A percentile compares a stretch with the other conserved stretches of the same genome.
Conservation (phyloP, 1,284 basidiomycete species). For the Trametes hirsuta region DNA sequence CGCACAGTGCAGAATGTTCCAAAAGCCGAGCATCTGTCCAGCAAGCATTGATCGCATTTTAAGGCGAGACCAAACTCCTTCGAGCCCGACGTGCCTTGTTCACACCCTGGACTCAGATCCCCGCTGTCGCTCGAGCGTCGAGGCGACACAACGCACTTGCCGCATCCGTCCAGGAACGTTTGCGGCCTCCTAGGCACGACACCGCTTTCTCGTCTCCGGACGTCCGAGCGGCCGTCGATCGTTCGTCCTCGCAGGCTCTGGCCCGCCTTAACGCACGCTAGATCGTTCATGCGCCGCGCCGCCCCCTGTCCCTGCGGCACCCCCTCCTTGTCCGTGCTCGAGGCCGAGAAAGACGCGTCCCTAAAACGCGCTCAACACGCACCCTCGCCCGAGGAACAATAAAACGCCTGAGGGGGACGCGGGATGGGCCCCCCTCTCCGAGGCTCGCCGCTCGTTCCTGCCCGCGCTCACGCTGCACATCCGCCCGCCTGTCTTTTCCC, state of each 20-base stretch:
- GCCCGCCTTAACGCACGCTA: constrained; percentile 1
- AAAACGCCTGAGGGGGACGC: neutral
- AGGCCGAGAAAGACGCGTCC: neutral
- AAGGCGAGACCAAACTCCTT: too few relatives aligned
- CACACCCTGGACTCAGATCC: neutral
- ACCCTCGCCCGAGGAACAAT: neutral
- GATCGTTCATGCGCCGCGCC: constrained; percentile 2
- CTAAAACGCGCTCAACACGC: neutral
- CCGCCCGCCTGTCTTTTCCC: neutral
- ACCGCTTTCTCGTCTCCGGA: neutral
- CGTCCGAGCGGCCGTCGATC: neutral
- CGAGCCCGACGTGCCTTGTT: too few relatives aligned
- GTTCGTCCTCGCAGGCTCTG: neutral
- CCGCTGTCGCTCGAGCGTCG: neutral
- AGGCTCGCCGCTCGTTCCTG: neutral
- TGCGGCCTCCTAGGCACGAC: neutral
- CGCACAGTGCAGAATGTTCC: too few relatives aligned
- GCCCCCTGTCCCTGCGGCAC: neutral
- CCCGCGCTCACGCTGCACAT: too few relatives aligned
- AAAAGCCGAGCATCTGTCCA: too few relatives aligned
- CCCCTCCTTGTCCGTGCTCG: neutral
- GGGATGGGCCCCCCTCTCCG: neutral
- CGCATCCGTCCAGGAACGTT: neutral
- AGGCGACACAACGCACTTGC: neutral
- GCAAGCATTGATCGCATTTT: too few relatives aligned